phyloP scores from a whole-genome alignment of 2,329 filamentous ascomycete genomes.

The Claviceps fusiformis region DNA sequence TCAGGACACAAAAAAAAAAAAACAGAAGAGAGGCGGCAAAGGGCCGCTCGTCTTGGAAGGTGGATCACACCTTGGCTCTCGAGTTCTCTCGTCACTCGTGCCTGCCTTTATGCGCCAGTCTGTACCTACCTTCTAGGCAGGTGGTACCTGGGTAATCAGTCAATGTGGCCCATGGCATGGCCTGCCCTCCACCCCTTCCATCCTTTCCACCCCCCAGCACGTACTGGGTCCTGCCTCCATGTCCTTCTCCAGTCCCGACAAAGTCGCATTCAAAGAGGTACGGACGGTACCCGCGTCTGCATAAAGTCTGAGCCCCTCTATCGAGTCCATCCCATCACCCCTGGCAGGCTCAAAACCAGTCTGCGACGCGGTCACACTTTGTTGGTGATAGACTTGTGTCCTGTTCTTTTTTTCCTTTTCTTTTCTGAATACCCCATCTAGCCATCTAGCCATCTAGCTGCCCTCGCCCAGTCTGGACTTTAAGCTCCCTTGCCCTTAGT shows the following conservation, averaged over 20 bases:
- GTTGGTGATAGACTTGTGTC: background rate
- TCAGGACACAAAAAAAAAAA: background rate
- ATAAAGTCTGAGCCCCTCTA: constrained; percentile 7
- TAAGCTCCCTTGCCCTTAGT: background rate
- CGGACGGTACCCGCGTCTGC: background rate
- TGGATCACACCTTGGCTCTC: background rate
- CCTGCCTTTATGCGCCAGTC: background rate
- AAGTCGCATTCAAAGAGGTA: background rate
- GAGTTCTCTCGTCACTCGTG: too few species aligned
- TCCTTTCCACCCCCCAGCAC: background rate
- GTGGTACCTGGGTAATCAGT: too few species aligned
- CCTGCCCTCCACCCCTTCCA: background rate
- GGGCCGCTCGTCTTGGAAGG: background rate
- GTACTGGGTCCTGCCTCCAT: background rate
- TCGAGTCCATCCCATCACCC: constrained; percentile 6
- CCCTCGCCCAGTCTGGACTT: background rate
- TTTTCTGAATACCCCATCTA: background rate
- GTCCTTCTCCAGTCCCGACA: background rate
- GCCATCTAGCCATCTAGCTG: background rate
- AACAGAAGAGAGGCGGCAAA: background rate
- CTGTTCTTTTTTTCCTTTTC: background rate
- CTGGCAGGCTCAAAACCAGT: constrained; percentile 2
- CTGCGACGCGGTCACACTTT: background rate
- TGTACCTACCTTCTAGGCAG: too few species aligned
- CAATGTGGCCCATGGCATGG: too few species aligned